Percentiles rank a stretch among this genome's conserved stretches.
phyloP scores from a whole-genome alignment of 2,329 filamentous ascomycete species.

The Phialophora chinensis region DNA sequence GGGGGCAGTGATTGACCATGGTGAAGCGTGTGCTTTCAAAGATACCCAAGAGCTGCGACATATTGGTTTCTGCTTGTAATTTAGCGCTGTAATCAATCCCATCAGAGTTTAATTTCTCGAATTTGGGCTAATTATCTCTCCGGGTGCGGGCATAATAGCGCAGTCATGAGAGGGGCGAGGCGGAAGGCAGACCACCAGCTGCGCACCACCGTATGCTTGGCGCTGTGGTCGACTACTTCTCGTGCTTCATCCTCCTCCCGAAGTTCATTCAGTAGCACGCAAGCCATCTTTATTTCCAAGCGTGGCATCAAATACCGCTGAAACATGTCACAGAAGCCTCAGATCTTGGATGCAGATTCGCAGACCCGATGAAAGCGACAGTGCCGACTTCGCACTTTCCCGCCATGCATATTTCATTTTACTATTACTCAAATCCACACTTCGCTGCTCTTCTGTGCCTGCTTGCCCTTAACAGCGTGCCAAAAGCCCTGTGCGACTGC shows the following conservation, averaged over 20 bases:
- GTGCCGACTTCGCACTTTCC: neutral
- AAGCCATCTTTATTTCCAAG: neutral
- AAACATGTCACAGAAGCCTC: neutral
- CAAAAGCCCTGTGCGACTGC: neutral
- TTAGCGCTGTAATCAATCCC: neutral
- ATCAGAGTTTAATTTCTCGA: neutral
- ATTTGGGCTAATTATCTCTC: neutral
- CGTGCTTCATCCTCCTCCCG: no score
- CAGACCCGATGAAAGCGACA: neutral
- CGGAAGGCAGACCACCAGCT: neutral
- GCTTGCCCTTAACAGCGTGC: neutral
- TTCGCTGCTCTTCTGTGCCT: neutral
- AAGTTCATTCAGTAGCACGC: no score
- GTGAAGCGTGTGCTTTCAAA: neutral
- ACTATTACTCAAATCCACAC: neutral
- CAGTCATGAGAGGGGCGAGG: neutral
- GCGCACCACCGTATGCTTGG: neutral
- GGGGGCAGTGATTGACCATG: neutral
- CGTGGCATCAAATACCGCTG: neutral
- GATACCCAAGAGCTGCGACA: neutral
- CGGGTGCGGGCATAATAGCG: no score
- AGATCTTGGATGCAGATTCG: neutral
- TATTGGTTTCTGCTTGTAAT: neutral
- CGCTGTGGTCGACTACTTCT: neutral
- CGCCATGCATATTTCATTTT: neutral